Evolutionary conservation across 2,329 filamentous ascomycete species (phyloP).

Genomic region (Alternaria viburni): DNA sequence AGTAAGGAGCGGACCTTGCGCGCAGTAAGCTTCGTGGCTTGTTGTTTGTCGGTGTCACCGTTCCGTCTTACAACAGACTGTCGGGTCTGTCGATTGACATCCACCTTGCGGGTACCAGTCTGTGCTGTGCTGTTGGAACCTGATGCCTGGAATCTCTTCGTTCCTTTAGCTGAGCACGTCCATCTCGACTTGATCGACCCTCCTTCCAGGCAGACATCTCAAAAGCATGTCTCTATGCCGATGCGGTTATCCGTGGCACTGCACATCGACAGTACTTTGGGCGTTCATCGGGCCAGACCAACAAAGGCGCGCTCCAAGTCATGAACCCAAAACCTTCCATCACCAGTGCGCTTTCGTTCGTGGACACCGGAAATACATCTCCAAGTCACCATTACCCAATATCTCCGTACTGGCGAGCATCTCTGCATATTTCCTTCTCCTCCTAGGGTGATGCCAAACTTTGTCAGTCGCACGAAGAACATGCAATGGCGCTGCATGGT

Average conservation of each 20-base stretch:
- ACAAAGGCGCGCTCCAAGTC: slow-evolving; percentile 4
- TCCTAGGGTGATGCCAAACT: slow-evolving; percentile 13
- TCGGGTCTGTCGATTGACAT: slow-evolving; percentile 12
- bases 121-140: slow-evolving; percentile 17
- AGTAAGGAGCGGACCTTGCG: slow-evolving; percentile 19
- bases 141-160: slow-evolving; percentile 11
- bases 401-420: slow-evolving; percentile 15
- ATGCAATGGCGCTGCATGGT: slow-evolving; percentile 14
- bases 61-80: slow-evolving; percentile 10
- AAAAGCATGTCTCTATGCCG: slow-evolving; percentile 3
- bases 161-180: slow-evolving; percentile 7
- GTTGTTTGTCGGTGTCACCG: slow-evolving; percentile 23
- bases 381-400: neutral
- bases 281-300: neutral
- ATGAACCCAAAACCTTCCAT: neutral
- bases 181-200: slow-evolving; percentile 1
- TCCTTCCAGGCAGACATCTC: neutral
- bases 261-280: neutral
- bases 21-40: slow-evolving; percentile 26
- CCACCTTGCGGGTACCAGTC: slow-evolving; percentile 15
- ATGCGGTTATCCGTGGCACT: slow-evolving; percentile 3
- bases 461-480: slow-evolving; percentile 13
- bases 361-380: neutral
- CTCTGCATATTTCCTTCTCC: slow-evolving; percentile 19
- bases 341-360: neutral